A percentile compares a stretch with the other conserved stretches of the same genome.
Conservation (phyloP, 2,329 filamentous ascomycete genomes). For the Microsporum audouinii region DNA sequence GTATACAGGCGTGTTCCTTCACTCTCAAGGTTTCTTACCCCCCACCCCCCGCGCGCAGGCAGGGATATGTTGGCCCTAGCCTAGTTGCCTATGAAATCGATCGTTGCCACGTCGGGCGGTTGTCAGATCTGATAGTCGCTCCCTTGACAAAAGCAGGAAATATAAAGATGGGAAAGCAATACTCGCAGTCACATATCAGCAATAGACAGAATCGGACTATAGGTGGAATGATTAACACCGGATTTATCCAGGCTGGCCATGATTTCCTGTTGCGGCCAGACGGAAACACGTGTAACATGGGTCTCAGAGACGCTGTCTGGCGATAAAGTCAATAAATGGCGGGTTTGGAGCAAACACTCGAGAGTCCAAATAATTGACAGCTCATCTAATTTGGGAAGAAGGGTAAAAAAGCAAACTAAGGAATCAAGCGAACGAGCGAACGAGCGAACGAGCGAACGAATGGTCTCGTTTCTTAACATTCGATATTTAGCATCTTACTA, state of each 20-base stretch:
- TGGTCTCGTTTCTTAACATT: not conserved
- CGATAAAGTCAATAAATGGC: not conserved
- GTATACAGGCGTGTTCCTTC: not conserved
- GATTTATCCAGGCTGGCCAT: not conserved
- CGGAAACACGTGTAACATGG: not conserved
- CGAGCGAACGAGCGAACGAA: not conserved
- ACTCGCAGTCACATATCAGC: not conserved
- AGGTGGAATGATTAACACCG: not conserved
- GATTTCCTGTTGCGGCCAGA: not conserved
- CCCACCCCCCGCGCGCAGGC: not conserved
- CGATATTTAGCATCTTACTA: not conserved
- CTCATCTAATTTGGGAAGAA: not conserved
- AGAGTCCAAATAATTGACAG: not conserved
- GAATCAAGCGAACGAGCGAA: not conserved
- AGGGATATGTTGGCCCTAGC: constrained; percentile 1
- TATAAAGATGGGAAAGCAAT: not conserved
- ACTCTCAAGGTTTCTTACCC: not conserved
- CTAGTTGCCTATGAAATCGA: not conserved
- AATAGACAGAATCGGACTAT: not conserved
- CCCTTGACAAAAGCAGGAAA: not conserved
- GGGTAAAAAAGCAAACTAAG: not conserved
- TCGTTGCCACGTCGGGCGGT: constrained; percentile 1
- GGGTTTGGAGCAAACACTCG: not conserved
- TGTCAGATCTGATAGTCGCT: not conserved
- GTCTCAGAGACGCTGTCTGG: not conserved